Evolutionary conservation across 2,329 filamentous ascomycete species (phyloP).

Genomic region (Fusarium tricinctum): DNA sequence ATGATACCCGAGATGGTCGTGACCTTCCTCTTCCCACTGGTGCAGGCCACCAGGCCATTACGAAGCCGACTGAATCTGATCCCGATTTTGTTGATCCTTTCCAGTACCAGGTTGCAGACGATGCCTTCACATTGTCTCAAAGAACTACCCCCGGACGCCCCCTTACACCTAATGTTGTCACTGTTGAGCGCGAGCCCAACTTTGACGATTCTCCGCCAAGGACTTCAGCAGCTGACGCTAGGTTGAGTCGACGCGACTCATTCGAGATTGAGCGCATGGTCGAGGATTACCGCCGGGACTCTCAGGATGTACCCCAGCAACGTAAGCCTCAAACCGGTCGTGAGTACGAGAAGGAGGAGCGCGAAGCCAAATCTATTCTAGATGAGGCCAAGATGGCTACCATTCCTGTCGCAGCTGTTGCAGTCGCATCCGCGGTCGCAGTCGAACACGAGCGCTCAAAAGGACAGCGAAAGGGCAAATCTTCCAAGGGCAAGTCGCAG

Average conservation of each 20-base stretch:
- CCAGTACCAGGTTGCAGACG: constrained; percentile 68
- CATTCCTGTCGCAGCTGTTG: constrained; percentile 62
- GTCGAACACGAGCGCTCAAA: constrained; percentile 57
- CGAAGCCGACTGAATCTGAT: constrained; percentile 44
- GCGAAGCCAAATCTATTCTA: constrained; percentile 60
- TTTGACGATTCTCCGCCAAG: constrained; percentile 58
- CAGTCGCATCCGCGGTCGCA: constrained; percentile 63
- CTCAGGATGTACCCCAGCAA: constrained; percentile 33
- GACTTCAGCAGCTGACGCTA: constrained; percentile 49
- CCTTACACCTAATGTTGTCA: constrained; percentile 65
- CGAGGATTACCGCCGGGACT: constrained; percentile 50
- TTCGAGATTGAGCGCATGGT: constrained; percentile 60
- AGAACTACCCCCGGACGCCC: constrained; percentile 58
- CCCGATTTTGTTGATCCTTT: constrained; percentile 67
- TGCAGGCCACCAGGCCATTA: constrained; percentile 48
- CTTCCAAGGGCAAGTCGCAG: constrained; percentile 54
- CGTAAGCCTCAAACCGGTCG: constrained; percentile 42
- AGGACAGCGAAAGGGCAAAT: constrained; percentile 49
- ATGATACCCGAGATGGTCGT: constrained; percentile 49
- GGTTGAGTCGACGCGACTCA: constrained; percentile 65
- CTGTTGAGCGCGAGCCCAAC: constrained; percentile 67
- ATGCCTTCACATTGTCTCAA: constrained; percentile 64
- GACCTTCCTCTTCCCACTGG: constrained; percentile 48
- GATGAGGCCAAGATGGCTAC: constrained; percentile 64
- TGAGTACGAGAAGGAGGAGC: constrained; percentile 57